Evolutionary conservation across 2,329 filamentous ascomycete genomes (phyloP).

Genomic region (Hypoxylon sp.): DNA sequence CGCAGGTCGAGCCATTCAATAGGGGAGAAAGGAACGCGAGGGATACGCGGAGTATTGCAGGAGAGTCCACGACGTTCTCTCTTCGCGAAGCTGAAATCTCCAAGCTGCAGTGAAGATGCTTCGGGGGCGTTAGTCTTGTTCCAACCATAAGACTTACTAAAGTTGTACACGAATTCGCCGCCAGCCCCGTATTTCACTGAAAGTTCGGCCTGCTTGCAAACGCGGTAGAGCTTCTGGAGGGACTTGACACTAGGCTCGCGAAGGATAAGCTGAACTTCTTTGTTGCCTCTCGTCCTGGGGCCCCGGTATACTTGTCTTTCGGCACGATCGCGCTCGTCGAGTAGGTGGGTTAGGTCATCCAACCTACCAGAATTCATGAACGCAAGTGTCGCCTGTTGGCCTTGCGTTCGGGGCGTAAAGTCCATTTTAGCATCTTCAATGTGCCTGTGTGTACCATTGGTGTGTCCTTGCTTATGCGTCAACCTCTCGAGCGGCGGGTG

Average conservation of each 20-base stretch:
- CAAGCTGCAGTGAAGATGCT: slow-evolving; percentile 40
- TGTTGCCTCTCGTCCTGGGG: slow-evolving; percentile 38
- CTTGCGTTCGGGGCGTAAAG: slow-evolving; percentile 40
- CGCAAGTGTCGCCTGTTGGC: slow-evolving; percentile 35
- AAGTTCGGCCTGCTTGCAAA: slow-evolving; percentile 35
- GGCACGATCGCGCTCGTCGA: slow-evolving; percentile 38
- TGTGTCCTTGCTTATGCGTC: not conserved
- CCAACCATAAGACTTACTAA: slow-evolving; percentile 41
- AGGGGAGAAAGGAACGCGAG: slow-evolving; percentile 12
- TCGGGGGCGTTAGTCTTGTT: slow-evolving; percentile 22
- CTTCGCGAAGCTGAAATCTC: slow-evolving; percentile 5
- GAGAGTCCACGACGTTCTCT: not conserved
- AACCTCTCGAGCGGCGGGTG: slow-evolving; percentile 14
- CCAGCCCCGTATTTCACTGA: slow-evolving; percentile 34
- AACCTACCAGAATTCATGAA: slow-evolving; percentile 31
- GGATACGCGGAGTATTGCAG: not conserved
- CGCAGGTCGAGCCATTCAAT: slow-evolving; percentile 40
- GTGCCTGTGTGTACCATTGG: not conserved
- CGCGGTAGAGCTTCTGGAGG: slow-evolving; percentile 36
- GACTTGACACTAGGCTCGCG: slow-evolving; percentile 36
- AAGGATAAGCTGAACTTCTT: slow-evolving; percentile 41
- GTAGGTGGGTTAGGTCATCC: slow-evolving; percentile 32
- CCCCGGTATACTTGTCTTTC: slow-evolving; percentile 27
- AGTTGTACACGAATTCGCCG: slow-evolving; percentile 39
- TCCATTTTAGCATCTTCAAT: not conserved